These are phyloP conservation scores for Pinus taeda DNA, from an alignment of 75 land plant species.

Conservation along the genomic window DNA sequence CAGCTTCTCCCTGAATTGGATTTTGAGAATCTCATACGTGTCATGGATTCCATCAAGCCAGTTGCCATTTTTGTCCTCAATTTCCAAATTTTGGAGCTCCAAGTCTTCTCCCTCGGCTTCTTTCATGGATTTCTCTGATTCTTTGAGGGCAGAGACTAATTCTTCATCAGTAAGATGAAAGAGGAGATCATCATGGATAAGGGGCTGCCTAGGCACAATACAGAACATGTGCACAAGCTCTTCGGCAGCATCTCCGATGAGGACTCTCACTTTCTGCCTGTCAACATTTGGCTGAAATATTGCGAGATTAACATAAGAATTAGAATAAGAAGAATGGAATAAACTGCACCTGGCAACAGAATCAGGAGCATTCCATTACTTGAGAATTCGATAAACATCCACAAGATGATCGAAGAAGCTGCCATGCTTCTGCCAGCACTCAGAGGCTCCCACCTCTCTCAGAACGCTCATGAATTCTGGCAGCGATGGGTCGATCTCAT, in stretches of 20 bases:
- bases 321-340: constrained; percentile 93
- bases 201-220: constrained; percentile 73
- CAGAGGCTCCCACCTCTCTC: constrained; percentile 68
- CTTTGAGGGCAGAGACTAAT: constrained; percentile 37
- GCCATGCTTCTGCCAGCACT: constrained; percentile 98
- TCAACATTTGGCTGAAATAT: constrained; percentile 66
- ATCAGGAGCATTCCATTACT: constrained; percentile 67
- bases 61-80: not conserved
- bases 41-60: not conserved
- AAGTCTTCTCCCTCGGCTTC: constrained; percentile 5
- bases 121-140: constrained; percentile 16
- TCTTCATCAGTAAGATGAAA: constrained; percentile 61
- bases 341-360: constrained; percentile 76
- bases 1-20: not conserved
- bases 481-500: constrained; percentile 44
- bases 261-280: constrained; percentile 40
- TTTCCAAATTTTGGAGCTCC: not conserved
- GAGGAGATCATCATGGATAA: constrained; percentile 77
- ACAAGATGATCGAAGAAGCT: constrained; percentile 80
- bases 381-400: constrained; percentile 68
- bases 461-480: constrained; percentile 56
- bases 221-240: constrained; percentile 83
- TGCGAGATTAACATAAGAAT: constrained; percentile 94
- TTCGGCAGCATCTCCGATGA: constrained; percentile 77
- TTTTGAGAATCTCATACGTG: not conserved